These are phyloP conservation scores for Maudiozyma serrabonitensis DNA, from an alignment of 805 yeast genomes.

Conservation along the genomic window DNA sequence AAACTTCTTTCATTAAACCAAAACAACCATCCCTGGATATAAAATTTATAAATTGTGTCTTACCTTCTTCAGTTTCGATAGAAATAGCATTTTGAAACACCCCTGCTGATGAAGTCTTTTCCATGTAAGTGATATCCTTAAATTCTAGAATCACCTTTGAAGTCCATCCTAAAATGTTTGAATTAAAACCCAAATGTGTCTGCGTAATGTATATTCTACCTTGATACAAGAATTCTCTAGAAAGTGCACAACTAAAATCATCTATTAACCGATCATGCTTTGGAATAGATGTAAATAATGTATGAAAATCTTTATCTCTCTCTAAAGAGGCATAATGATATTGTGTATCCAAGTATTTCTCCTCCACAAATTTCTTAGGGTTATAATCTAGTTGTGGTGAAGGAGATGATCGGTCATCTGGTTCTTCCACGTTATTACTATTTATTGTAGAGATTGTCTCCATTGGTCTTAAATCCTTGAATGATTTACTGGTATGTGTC, in stretches of 20 bases:
- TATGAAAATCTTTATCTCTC: slow-evolving; percentile 71
- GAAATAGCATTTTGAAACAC: slow-evolving; percentile 84
- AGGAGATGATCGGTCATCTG: not conserved
- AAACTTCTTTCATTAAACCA: slow-evolving; percentile 56
- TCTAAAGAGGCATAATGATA: slow-evolving; percentile 55
- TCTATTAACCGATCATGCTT: slow-evolving; percentile 65
- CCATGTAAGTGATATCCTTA: slow-evolving; percentile 51
- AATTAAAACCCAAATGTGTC: slow-evolving; percentile 71
- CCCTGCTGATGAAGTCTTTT: slow-evolving; percentile 79
- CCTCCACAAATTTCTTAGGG: slow-evolving; percentile 44
- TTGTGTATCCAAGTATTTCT: slow-evolving; percentile 45
- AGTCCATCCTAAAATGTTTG: slow-evolving; percentile 79
- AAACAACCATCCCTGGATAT: slow-evolving; percentile 71
- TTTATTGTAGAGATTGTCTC: slow-evolving; percentile 7
- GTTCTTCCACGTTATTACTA: not conserved
- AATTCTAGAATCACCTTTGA: slow-evolving; percentile 67
- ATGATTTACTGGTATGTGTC: not conserved
- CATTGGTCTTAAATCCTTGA: slow-evolving; percentile 10
- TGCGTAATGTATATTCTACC: slow-evolving; percentile 82
- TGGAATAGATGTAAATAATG: slow-evolving; percentile 58
- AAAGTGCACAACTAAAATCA: slow-evolving; percentile 80
- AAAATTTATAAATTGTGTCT: slow-evolving; percentile 80
- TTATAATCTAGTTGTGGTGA: slow-evolving; percentile 11
- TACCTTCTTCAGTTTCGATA: slow-evolving; percentile 52
- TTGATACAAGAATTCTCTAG: slow-evolving; percentile 77